Percentiles rank a stretch among this genome's conserved stretches.
Conservation (phyloP, 2,329 filamentous ascomycete genomes). For the Epichloe coenophiala region DNA sequence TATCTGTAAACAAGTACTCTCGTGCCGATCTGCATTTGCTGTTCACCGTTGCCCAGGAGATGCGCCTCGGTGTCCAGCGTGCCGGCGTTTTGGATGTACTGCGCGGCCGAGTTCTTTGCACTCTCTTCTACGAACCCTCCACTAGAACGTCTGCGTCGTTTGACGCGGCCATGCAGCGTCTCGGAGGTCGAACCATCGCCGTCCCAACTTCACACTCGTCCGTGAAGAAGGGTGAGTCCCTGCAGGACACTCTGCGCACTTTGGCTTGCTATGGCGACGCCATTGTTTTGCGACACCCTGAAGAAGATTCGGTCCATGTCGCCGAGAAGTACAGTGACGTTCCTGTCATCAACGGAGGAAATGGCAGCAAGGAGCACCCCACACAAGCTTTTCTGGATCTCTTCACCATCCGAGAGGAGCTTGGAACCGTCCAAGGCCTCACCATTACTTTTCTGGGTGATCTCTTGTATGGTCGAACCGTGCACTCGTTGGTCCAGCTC, state of each 20-base stretch:
- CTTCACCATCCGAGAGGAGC: slow-evolving; percentile 95
- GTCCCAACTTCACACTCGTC: slow-evolving; percentile 77
- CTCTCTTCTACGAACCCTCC: slow-evolving; percentile 95
- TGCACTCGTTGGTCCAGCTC: slow-evolving; percentile 89
- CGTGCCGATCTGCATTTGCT: slow-evolving; percentile 81
- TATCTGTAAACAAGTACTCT: slow-evolving; percentile 84
- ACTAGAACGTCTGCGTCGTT: slow-evolving; percentile 93
- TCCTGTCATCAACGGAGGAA: slow-evolving; percentile 93
- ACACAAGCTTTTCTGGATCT: slow-evolving; percentile 96
- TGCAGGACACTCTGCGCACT: slow-evolving; percentile 88
- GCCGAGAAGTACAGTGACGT: slow-evolving; percentile 81
- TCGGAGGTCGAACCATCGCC: slow-evolving; percentile 74
- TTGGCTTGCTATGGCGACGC: slow-evolving; percentile 90
- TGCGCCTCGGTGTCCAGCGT: slow-evolving; percentile 87
- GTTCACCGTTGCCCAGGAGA: slow-evolving; percentile 94
- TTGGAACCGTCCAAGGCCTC: slow-evolving; percentile 86
- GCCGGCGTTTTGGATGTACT: slow-evolving; percentile 81
- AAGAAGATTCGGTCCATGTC: slow-evolving; percentile 64
- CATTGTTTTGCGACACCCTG: slow-evolving; percentile 87
- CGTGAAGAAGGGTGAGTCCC: slow-evolving; percentile 83
- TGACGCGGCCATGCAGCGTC: slow-evolving; percentile 94
- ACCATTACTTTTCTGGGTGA: slow-evolving; percentile 96
- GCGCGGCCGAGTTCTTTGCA: slow-evolving; percentile 73
- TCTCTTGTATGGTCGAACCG: slow-evolving; percentile 81
- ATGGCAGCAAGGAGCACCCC: slow-evolving; percentile 89